A percentile compares a stretch with the other conserved stretches of the same genome.
phyloP scores from a whole-genome alignment of 257 asterid species.

The Cruciata laevipes region DNA sequence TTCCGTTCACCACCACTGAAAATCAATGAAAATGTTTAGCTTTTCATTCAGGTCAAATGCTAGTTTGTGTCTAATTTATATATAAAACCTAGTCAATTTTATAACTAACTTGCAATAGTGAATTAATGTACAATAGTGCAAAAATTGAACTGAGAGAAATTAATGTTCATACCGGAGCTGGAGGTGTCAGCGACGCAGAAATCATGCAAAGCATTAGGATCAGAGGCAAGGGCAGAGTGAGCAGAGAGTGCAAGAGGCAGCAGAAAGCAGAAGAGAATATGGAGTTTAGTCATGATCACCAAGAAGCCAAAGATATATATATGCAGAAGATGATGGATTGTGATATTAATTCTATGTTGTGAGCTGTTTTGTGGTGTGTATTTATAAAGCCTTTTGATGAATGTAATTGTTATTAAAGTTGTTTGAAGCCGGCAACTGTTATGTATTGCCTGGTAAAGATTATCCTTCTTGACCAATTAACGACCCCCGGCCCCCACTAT shows the following conservation, averaged over 20 bases:
- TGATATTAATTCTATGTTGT: too few species aligned
- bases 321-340: too few species aligned
- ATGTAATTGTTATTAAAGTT: not conserved
- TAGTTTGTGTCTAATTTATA: too few species aligned
- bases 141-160: not conserved
- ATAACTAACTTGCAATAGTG: too few species aligned
- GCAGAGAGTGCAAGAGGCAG: not conserved
- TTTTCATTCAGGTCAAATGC: too few species aligned
- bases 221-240: not conserved
- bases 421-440: not conserved
- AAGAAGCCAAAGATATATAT: not conserved
- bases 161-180: not conserved
- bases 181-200: slow-evolving; percentile 1
- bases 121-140: too few species aligned
- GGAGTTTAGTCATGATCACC: not conserved
- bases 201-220: slow-evolving; percentile 3
- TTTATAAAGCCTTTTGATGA: too few species aligned
- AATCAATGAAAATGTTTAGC: not conserved
- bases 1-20: slow-evolving; percentile 8
- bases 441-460: not conserved
- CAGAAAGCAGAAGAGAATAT: not conserved
- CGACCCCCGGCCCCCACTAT: not conserved
- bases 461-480: not conserved
- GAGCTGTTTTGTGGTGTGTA: too few species aligned
- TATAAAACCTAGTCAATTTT: too few species aligned